Evolutionary conservation across 306 rosid species (phyloP).

Genomic region (Fragaria nilgerrensis): DNA sequence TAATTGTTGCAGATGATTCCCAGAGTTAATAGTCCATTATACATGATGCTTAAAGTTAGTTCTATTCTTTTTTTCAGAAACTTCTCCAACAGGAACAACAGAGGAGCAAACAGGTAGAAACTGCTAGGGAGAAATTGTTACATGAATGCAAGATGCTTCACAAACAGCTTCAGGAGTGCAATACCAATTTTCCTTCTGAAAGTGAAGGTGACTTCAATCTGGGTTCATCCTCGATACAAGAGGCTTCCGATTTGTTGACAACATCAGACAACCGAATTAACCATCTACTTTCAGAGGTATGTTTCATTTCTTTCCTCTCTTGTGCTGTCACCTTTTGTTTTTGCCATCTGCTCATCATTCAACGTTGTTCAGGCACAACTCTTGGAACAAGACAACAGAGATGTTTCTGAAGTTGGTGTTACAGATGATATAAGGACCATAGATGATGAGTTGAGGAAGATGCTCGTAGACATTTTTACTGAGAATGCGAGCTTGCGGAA

Average conservation of each 20-base stretch:
- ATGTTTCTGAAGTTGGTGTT: conserved; percentile 32
- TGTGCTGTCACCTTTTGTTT: neutral
- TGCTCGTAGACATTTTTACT: conserved; percentile 53
- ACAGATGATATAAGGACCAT: conserved; percentile 28
- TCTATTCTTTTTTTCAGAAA: conserved; percentile 39
- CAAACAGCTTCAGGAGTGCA: conserved; percentile 65
- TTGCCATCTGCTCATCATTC: conserved; percentile 5
- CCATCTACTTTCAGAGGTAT: conserved; percentile 71
- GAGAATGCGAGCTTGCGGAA: conserved; percentile 82
- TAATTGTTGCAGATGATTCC: conserved; percentile 13
- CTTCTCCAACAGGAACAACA: conserved; percentile 55
- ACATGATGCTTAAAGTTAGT: conserved; percentile 15
- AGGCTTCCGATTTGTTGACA: conserved; percentile 53
- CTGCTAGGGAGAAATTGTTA: conserved; percentile 44
- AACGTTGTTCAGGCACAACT: conserved; percentile 55
- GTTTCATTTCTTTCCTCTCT: conserved; percentile 12
- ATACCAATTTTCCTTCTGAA: conserved; percentile 41
- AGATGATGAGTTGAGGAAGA: conserved; percentile 65
- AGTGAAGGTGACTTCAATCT: conserved; percentile 25
- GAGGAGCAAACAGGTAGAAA: conserved; percentile 51
- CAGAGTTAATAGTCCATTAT: conserved; percentile 15
- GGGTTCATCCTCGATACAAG: conserved; percentile 42
- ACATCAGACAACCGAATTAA: conserved; percentile 62
- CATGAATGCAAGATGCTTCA: conserved; percentile 60
- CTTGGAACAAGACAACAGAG: conserved; percentile 43